Conservation (phyloP, 2,329 filamentous ascomycete species). For the Didymella segeticola region DNA sequence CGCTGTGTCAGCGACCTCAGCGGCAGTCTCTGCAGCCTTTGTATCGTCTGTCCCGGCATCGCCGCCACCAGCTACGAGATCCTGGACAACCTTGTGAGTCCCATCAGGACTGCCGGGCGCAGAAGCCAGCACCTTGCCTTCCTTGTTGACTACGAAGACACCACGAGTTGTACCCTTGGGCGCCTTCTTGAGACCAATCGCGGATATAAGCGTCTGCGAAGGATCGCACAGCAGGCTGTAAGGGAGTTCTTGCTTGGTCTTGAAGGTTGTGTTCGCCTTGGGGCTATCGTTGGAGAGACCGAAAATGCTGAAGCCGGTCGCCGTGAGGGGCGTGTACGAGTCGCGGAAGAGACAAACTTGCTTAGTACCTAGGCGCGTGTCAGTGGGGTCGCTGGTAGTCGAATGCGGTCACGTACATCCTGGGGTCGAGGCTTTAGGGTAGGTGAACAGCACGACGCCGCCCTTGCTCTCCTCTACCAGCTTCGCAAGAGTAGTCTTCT, state of each 20-base stretch:
- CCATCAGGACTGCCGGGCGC: constrained; percentile 78
- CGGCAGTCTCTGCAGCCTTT: constrained; percentile 48
- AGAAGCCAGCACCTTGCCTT: constrained; percentile 77
- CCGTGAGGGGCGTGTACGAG: constrained; percentile 75
- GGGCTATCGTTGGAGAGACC: constrained; percentile 87
- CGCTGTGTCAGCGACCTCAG: constrained; percentile 56
- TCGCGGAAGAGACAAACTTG: constrained; percentile 96
- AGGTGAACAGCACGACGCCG: constrained; percentile 92
- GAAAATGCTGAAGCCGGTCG: constrained; percentile 83
- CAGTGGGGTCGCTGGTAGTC: constrained; percentile 9
- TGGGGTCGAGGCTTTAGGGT: constrained; percentile 91
- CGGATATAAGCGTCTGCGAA: constrained; percentile 73
- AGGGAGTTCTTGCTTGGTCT: constrained; percentile 86
- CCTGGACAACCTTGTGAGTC: constrained; percentile 78
- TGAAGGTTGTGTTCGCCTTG: constrained; percentile 92
- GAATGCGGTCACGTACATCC: constrained; percentile 74
- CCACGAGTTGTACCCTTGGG: constrained; percentile 83
- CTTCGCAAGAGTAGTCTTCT: constrained; percentile 77
- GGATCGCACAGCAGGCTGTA: constrained; percentile 90
- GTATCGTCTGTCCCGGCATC: constrained; percentile 33
- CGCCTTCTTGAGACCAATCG: constrained; percentile 88
- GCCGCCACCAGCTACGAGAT: constrained; percentile 58
- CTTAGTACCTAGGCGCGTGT: constrained; percentile 73
- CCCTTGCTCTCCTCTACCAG: constrained; percentile 83
- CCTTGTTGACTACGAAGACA: constrained; percentile 85